phyloP scores from a whole-genome alignment of 2,329 filamentous ascomycete genomes.

The Microascus cirrosus region DNA sequence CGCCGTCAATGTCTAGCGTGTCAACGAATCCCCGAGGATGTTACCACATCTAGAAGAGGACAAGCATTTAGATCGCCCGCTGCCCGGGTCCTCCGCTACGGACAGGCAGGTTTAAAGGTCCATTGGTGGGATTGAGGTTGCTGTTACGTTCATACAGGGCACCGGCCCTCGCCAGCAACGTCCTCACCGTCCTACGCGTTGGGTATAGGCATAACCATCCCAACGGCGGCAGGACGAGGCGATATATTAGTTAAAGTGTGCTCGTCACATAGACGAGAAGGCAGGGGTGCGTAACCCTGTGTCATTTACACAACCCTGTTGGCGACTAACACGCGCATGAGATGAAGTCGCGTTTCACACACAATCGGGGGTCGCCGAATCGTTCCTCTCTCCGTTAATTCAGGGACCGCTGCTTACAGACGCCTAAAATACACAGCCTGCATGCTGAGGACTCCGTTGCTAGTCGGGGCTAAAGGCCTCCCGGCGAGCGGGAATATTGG shows the following conservation, averaged over 20 bases:
- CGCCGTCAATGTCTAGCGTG: neutral
- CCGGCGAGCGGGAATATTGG: neutral
- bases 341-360: neutral
- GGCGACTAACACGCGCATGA: no score
- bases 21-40: neutral
- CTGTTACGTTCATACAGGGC: neutral
- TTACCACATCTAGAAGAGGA: neutral
- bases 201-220: neutral
- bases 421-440: neutral
- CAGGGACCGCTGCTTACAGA: neutral
- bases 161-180: neutral
- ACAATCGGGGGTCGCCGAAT: neutral
- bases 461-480: no score
- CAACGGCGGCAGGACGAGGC: neutral
- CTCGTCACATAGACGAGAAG: neutral
- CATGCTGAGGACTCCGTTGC: neutral
- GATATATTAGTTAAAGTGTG: neutral
- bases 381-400: neutral
- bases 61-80: neutral
- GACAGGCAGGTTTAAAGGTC: neutral
- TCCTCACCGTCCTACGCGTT: neutral
- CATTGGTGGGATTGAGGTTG: neutral
- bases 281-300: neutral
- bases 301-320: neutral
- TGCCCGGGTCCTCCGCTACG: neutral